These are phyloP conservation scores for Triticum monococcum DNA, from an alignment of 176 grass and related monocot genomes.

Conservation along the genomic window DNA sequence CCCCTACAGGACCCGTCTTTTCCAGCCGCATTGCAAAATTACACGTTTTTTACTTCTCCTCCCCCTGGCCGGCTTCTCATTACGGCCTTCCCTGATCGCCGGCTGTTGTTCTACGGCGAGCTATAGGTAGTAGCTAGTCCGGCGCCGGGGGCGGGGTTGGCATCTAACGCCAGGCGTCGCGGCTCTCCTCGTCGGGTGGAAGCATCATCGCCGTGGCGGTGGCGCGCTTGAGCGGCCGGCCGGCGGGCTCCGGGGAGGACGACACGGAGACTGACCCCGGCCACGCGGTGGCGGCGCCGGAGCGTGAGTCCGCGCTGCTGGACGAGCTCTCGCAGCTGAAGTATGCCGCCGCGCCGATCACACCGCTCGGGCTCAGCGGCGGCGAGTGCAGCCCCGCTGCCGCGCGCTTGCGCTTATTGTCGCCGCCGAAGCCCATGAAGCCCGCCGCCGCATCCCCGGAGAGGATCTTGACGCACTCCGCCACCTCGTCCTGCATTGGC, in stretches of 20 bases:
- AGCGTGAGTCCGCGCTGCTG: conserved; percentile 37
- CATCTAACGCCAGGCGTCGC: conserved; percentile 41
- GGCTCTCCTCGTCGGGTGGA: conserved; percentile 54
- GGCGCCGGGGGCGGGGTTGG: background rate
- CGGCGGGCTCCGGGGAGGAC: conserved; percentile 36
- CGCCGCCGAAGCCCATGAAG: conserved; percentile 11
- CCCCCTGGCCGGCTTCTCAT: background rate
- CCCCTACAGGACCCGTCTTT: background rate
- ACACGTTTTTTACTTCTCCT: background rate
- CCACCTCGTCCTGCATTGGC: conserved; percentile 50
- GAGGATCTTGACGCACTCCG: conserved; percentile 61
- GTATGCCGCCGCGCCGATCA: conserved; percentile 53
- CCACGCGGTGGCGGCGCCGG: background rate
- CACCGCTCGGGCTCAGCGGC: conserved; percentile 60
- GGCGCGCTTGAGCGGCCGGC: conserved; percentile 22
- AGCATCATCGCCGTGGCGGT: background rate
- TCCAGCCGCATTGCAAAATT: background rate
- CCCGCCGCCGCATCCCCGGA: conserved; percentile 19
- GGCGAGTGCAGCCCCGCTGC: conserved; percentile 25
- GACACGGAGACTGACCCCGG: conserved; percentile 19
- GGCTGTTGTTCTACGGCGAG: background rate
- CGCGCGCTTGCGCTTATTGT: conserved; percentile 61
- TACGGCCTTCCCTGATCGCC: background rate
- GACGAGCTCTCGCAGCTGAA: conserved; percentile 71
- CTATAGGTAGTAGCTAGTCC: background rate